Evolutionary conservation across 2,329 filamentous ascomycete species (phyloP), one percentile per base, ranked within the genome.

Genomic region (Fusarium foetens): DNA sequence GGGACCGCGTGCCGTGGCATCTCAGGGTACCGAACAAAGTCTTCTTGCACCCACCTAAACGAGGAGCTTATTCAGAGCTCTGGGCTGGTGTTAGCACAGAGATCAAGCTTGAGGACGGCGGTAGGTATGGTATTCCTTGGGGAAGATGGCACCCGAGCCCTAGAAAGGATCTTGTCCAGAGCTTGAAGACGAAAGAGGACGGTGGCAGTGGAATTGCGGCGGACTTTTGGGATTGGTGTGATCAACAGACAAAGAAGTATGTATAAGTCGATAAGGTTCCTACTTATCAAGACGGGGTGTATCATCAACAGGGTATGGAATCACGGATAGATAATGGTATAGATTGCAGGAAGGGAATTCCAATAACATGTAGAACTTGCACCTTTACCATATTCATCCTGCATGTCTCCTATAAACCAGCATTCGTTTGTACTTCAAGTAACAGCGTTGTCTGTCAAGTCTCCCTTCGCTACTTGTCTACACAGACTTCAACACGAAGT

Each of bases 51-150:
- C 76, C 78, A 1, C 70, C 81, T 0, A 74, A 70, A 2, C 67
- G 77, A 31, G 84, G 83, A 2, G 83, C 82, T 0, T 84, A 83
- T 45, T 83, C 84, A 0, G 83, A 83, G 57, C 64, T 86, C 1
- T 85, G 76, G 54, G 80, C 82, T 16, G 83, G 81, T 0, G 61
- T 83, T 8, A 81, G 81, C 0, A 74, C 79, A 0, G 80, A 84
- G 1, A 73, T 84, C 4, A 79, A 75, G 6, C 27, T 69, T 6
- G 77, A 79, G 48, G 73, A 81, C 0, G 78, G 68, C 27, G 64
- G 49, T 1, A 41, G 51, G 3, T 67, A 25, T 38, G 63, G 51
- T 7, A 35, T 67, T 1, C 65, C 63, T 0, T 68, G 65, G 65
- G 65, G 65, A 3, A 43, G 43, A 36, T 38, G 63, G 65, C 31